These are phyloP conservation scores for Chrysoporthe cubensis DNA, from an alignment of 2,329 filamentous ascomycete species.

Conservation along the genomic window DNA sequence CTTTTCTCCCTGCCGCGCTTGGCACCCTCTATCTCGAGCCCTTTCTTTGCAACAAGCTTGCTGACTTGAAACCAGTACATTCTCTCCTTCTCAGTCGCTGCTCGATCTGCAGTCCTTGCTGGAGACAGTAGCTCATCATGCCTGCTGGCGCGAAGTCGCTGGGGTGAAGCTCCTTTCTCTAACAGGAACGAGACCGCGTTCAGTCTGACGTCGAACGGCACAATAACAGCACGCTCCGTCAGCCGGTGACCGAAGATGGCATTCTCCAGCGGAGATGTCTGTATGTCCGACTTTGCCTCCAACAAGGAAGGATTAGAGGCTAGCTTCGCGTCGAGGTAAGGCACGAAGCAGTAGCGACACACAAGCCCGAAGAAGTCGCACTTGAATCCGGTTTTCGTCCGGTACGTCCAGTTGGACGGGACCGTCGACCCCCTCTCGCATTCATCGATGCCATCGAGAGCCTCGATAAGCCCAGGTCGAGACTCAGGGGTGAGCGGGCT, in stretches of 20 bases:
- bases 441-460: not conserved
- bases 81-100: not conserved
- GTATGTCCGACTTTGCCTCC: not conserved
- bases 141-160: not conserved
- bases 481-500: not conserved
- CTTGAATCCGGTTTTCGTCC: accelerated
- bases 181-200: not conserved
- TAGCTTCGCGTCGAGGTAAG: not conserved
- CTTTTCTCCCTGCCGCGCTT: not conserved
- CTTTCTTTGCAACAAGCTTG: not conserved
- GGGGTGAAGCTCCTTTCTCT: not conserved
- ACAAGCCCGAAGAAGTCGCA: not conserved
- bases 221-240: accelerated
- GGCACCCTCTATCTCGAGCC: not conserved
- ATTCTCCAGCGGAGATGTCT: not conserved
- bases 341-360: not conserved
- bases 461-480: not conserved
- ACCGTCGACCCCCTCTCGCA: not conserved
- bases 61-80: not conserved
- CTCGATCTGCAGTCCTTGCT: not conserved
- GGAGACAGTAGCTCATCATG: not conserved
- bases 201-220: not conserved
- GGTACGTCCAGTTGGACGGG: too few relatives aligned
- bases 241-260: not conserved
- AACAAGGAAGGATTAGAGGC: not conserved